Percentiles rank a stretch among this genome's conserved stretches.
These are phyloP conservation scores for Leonotis leonurus DNA, from an alignment of 257 asterid genomes.

Conservation along the genomic window DNA sequence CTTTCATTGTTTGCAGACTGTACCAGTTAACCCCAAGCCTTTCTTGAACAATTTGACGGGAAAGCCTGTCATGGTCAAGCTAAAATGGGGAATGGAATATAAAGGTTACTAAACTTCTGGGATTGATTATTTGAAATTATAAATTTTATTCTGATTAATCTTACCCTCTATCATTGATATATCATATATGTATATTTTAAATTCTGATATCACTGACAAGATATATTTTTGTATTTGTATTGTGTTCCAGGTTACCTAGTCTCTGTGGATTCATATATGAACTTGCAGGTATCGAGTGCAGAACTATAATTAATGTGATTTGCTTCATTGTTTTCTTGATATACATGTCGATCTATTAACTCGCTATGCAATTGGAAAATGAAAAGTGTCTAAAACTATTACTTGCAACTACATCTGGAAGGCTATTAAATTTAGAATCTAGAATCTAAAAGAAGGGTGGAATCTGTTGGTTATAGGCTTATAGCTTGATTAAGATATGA, in stretches of 20 bases:
- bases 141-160: background rate
- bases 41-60: conserved; percentile 96
- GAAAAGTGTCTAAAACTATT: background rate
- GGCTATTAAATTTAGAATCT: background rate
- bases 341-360: background rate
- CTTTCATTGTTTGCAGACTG: conserved; percentile 50
- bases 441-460: background rate
- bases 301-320: background rate
- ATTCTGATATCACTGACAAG: background rate
- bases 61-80: conserved; percentile 90
- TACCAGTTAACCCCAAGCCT: conserved; percentile 98
- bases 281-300: conserved; percentile 65
- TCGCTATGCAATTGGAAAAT: background rate
- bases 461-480: background rate
- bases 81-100: conserved; percentile 99
- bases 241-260: conserved; percentile 68
- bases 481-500: background rate
- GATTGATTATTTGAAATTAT: background rate
- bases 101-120: conserved; percentile 44
- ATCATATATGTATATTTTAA: background rate
- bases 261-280: conserved; percentile 97
- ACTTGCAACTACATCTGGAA: background rate
- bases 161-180: background rate
- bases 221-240: background rate
- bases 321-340: background rate